Percentiles rank a stretch among this genome's conserved stretches.
phyloP scores from a whole-genome alignment of 2,329 filamentous ascomycete genomes.

The Cladosporium colombiae region DNA sequence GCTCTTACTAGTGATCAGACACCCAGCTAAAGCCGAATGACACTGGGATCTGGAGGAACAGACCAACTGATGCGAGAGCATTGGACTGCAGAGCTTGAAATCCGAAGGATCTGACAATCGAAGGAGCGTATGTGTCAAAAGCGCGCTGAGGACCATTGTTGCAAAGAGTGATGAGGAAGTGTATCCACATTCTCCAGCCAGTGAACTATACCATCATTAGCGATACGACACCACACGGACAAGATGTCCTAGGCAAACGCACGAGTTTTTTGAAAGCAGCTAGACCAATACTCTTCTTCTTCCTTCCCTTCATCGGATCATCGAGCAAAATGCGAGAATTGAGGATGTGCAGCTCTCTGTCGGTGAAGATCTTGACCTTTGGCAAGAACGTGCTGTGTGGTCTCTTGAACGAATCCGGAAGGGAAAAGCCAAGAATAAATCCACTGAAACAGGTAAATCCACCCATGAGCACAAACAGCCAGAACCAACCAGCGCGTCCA shows the following conservation, averaged over 20 bases:
- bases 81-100: conserved; percentile 34
- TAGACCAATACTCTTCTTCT: conserved; percentile 35
- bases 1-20: conserved; percentile 53
- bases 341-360: conserved; percentile 36
- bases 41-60: conserved; percentile 47
- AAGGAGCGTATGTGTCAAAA: conserved; percentile 38
- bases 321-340: conserved; percentile 33
- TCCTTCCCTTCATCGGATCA: conserved; percentile 33
- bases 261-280: conserved; percentile 35
- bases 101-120: conserved; percentile 34
- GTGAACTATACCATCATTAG: conserved; percentile 39
- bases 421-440: conserved; percentile 37
- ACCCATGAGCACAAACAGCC: conserved; percentile 36
- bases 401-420: conserved; percentile 36
- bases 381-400: conserved; percentile 33
- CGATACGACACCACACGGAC: neutral
- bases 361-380: conserved; percentile 31
- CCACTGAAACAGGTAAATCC: conserved; percentile 39
- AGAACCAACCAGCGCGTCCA: conserved; percentile 31
- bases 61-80: conserved; percentile 38
- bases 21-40: conserved; percentile 55
- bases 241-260: neutral
- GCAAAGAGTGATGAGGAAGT: conserved; percentile 37
- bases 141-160: conserved; percentile 37
- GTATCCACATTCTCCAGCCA: conserved; percentile 38